Conservation (phyloP, 2,329 filamentous ascomycete species). For the Beauveria australis region DNA sequence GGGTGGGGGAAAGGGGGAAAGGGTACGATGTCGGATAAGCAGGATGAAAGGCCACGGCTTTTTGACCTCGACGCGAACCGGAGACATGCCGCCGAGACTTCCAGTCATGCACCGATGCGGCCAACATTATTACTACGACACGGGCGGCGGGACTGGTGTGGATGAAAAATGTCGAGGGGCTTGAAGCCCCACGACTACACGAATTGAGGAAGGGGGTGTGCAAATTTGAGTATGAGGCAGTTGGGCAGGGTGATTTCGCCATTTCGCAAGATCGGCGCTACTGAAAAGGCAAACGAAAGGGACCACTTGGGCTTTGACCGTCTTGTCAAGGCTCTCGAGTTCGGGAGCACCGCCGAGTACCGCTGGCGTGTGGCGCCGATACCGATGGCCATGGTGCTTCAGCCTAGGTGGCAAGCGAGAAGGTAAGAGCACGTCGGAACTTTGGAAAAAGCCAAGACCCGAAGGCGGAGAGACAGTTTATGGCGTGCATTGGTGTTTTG, state of each 20-base stretch:
- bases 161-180: neutral
- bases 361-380: conserved; percentile 1
- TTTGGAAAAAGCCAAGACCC: neutral
- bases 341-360: conserved; percentile 10
- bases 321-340: neutral
- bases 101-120: neutral
- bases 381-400: conserved; percentile 5
- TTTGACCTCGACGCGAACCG: neutral
- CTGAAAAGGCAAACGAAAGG: neutral
- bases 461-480: neutral
- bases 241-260: conserved; percentile 10
- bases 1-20: neutral
- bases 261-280: conserved; percentile 10
- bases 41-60: neutral
- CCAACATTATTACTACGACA: conserved; percentile 1
- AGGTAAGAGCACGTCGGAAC: neutral
- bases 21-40: neutral
- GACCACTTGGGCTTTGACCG: neutral
- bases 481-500: neutral
- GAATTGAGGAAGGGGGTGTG: neutral
- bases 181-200: neutral
- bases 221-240: conserved; percentile 8
- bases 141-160: conserved; percentile 6
- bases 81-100: neutral
- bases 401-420: neutral